Percentiles rank a stretch among this genome's conserved stretches.
These are phyloP conservation scores for Microthlaspi erraticum DNA, from an alignment of 345 rosid genomes.

Conservation along the genomic window DNA sequence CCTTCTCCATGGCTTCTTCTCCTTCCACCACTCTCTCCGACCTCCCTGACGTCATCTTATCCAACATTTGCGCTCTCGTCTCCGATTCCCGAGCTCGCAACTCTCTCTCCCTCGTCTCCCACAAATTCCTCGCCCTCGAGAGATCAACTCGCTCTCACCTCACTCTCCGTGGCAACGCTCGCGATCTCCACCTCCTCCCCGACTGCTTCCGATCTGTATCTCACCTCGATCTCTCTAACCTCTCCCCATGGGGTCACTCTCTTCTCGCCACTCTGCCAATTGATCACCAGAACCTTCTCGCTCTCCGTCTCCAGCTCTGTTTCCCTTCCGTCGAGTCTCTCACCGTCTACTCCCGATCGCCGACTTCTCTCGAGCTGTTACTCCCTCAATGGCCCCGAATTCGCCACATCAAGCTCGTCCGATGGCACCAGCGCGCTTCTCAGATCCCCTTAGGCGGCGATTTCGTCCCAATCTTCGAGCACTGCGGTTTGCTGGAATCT, in stretches of 20 bases:
- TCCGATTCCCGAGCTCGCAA: constrained; percentile 72
- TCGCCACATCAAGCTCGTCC: constrained; percentile 64
- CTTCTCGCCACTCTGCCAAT: constrained; percentile 51
- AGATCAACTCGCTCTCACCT: constrained; percentile 74
- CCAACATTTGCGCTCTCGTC: constrained; percentile 54
- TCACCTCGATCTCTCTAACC: constrained; percentile 74
- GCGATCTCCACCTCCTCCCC: constrained; percentile 66
- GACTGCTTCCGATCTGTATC: constrained; percentile 68
- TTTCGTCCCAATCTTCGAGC: constrained; percentile 55
- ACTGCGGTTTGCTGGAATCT: constrained; percentile 51
- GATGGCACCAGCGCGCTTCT: constrained; percentile 80
- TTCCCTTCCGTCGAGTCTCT: constrained; percentile 63
- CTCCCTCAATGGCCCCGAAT: constrained; percentile 73
- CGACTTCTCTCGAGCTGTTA: constrained; percentile 53
- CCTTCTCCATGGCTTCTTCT: constrained; percentile 38
- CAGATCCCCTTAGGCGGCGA: constrained; percentile 59
- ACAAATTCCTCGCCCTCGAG: constrained; percentile 67
- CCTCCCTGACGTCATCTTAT: constrained; percentile 75
- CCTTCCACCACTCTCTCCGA: constrained; percentile 52
- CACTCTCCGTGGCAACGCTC: constrained; percentile 87
- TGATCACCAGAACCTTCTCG: constrained; percentile 59
- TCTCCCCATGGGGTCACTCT: constrained; percentile 87
- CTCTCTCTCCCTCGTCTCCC: constrained; percentile 71
- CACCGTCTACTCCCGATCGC: constrained; percentile 65
- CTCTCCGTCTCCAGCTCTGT: constrained; percentile 54